phyloP scores from a whole-genome alignment of 2,329 filamentous ascomycete genomes.

The Meredithiella fracta region DNA sequence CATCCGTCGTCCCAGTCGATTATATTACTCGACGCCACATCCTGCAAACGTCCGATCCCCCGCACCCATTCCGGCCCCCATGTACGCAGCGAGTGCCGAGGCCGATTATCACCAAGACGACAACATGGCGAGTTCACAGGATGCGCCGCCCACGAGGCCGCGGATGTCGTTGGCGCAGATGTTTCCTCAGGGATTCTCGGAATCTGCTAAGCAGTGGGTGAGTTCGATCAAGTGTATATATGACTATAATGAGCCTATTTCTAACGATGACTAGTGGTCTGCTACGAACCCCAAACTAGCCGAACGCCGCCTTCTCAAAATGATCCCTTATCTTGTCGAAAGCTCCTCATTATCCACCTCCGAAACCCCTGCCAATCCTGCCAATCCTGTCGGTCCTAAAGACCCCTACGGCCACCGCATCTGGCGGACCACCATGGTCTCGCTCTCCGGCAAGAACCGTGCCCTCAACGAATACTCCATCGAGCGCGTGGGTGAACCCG shows the following conservation, averaged over 20 bases:
- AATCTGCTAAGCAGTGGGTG: conserved; percentile 84
- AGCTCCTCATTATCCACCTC: conserved; percentile 41
- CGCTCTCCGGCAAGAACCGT: conserved; percentile 69
- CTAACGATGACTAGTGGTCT: conserved; percentile 47
- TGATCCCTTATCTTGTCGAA: conserved; percentile 69
- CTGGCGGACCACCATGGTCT: conserved; percentile 75
- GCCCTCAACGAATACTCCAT: conserved; percentile 87
- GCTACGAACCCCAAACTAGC: conserved; percentile 66
- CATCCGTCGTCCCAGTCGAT: conserved; percentile 24
- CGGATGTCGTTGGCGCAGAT: conserved; percentile 25
- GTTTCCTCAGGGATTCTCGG: conserved; percentile 84
- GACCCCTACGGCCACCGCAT: conserved; percentile 74
- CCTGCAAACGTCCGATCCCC: conserved; percentile 8
- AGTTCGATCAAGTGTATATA: conserved; percentile 20
- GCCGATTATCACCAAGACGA: conserved; percentile 16
- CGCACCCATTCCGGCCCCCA: conserved; percentile 15
- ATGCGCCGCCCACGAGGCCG: conserved; percentile 17
- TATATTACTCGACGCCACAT: conserved; percentile 20
- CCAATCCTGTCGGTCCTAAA: conserved; percentile 27
- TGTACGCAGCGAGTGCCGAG: no score
- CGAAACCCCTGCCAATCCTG: conserved; percentile 25
- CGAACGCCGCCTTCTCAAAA: conserved; percentile 75
- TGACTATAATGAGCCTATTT: no score
- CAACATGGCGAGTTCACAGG: conserved; percentile 16
- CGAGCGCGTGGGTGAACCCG: conserved; percentile 61